These are phyloP conservation scores for Yamadazyma akitaensis DNA, from an alignment of 805 yeast genomes.

Conservation along the genomic window DNA sequence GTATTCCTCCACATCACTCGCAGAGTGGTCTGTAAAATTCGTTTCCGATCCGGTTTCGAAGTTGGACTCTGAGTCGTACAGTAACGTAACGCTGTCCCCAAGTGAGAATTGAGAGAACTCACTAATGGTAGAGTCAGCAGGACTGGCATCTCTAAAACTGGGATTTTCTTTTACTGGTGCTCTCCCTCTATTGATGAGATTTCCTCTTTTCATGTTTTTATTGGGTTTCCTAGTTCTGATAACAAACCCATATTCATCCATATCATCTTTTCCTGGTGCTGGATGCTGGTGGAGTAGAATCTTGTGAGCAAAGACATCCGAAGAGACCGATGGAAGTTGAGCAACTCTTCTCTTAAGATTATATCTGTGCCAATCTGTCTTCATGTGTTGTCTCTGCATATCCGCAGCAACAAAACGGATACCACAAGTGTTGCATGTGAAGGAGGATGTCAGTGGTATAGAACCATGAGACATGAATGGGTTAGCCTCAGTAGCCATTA, in stretches of 20 bases:
- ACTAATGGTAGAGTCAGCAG: constrained; percentile 49
- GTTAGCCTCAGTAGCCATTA: neutral
- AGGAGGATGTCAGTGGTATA: constrained; percentile 23
- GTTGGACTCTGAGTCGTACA: constrained; percentile 23
- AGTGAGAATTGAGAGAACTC: constrained; percentile 55
- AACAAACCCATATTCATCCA: constrained; percentile 56
- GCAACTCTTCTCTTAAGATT: constrained; percentile 44
- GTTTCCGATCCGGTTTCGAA: constrained; percentile 52
- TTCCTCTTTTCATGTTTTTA: neutral
- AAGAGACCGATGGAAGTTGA: constrained; percentile 65
- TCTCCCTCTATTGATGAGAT: constrained; percentile 1
- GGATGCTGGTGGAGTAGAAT: constrained; percentile 36
- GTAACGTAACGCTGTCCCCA: constrained; percentile 33
- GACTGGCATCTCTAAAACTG: constrained; percentile 30
- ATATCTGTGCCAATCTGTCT: constrained; percentile 45
- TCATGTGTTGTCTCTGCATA: constrained; percentile 42
- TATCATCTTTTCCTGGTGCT: constrained; percentile 24
- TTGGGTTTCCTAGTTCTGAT: constrained; percentile 15
- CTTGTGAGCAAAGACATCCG: constrained; percentile 69
- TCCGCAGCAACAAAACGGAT: constrained; percentile 37
- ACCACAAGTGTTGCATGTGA: constrained; percentile 41
- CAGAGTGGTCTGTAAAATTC: constrained; percentile 35
- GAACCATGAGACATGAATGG: constrained; percentile 21
- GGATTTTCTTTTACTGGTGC: neutral
- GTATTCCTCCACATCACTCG: constrained; percentile 8